Evolutionary conservation across 441 rosid genomes (phyloP), one percentile per base, ranked within the genome.

Genomic region (Populus hybrid): DNA sequence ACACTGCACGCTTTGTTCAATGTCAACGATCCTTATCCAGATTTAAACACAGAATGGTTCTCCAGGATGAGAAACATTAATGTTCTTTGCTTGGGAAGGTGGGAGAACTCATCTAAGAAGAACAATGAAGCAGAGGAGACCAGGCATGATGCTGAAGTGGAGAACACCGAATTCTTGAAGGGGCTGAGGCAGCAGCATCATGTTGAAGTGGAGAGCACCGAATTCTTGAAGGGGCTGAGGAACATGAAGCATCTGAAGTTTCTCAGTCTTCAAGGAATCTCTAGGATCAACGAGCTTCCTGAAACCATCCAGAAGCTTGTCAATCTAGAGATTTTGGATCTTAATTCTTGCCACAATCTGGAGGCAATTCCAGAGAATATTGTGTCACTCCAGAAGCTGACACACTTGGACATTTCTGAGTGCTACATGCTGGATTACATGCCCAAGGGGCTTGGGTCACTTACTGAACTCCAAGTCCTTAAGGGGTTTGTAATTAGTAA

Each of bases 221-320:
- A 83, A 19, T 87, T 84, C 81, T 80, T 91, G 75, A 83, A 80
- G 59, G 76, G 83, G 24, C 73, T 85, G 79, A 89, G 80, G 75
- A n/a, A 73, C 9, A 79, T 88, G 89, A 83, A 63, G 23, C 71
- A 80, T 7, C 69, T 88, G 64, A 90, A 57, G 78, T 80, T 86
- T 69, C 80, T 91, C 65, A 89, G 89, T 73, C 83, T 91, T 50
- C 89, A 88, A 81, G 91, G 94, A 23, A 82, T 91, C 70, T 91
- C 91, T n/a, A 85, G 85, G 72, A 86, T 91, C 53, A 57, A 75
- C 18, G 81, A 72, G 80, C 88, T 87, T 38, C 86, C 86, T 1
- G 40, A 68, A 50, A 34, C 82, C 40, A 57, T 87, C 4, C 81
- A 85, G 74, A 80, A 79, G 75, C 91, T 86, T 16, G 42, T 19